phyloP scores from a whole-genome alignment of 257 asterid species.

The Verbascum thapsus region DNA sequence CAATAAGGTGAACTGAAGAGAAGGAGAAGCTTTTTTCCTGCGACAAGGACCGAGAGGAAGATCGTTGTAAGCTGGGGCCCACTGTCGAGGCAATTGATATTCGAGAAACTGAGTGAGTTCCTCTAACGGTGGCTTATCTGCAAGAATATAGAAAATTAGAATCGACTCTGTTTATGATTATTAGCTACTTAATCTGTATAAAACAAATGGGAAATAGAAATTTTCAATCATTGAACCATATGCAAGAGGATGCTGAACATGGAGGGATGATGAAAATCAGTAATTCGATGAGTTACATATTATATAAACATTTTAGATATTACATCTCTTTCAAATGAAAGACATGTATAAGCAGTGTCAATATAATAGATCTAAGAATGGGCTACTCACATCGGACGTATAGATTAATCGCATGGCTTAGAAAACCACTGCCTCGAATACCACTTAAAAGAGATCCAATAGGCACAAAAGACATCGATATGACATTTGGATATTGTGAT shows the following conservation, averaged over 20 bases:
- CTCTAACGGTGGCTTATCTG: conserved; percentile 94
- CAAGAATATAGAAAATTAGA: conserved; percentile 30
- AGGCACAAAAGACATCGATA: conserved; percentile 94
- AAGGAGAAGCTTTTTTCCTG: conserved; percentile 74
- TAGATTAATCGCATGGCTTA: conserved; percentile 86
- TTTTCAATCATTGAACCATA: neutral
- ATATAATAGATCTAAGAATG: neutral
- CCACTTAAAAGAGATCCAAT: conserved; percentile 84
- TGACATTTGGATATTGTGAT: conserved; percentile 75
- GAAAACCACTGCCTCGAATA: conserved; percentile 79
- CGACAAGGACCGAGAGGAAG: conserved; percentile 82
- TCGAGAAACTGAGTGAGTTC: conserved; percentile 87
- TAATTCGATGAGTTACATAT: neutral
- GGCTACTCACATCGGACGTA: conserved; percentile 82
- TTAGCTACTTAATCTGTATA: neutral
- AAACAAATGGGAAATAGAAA: conserved; percentile 20
- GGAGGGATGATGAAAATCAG: neutral
- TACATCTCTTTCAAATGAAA: neutral
- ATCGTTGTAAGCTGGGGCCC: conserved; percentile 92
- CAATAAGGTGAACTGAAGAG: conserved; percentile 75
- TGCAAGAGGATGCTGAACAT: neutral
- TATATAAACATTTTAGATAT: neutral
- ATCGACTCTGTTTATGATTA: neutral
- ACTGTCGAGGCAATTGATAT: conserved; percentile 86
- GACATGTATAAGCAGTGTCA: neutral